Evolutionary conservation across 2,329 filamentous ascomycete species (phyloP).

Genomic region (Claviceps sp.): DNA sequence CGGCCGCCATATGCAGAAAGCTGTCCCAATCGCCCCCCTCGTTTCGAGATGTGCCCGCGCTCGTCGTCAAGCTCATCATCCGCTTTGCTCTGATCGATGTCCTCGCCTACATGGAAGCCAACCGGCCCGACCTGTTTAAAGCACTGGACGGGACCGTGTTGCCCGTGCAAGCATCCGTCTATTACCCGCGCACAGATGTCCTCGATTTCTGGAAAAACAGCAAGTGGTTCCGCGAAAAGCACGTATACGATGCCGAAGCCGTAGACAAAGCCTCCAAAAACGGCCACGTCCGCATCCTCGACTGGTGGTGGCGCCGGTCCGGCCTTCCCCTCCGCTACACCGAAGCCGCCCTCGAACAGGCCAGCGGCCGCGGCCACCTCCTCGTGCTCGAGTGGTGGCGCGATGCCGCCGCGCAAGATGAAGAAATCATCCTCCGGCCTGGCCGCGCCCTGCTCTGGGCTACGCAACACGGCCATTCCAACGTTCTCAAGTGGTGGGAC

Average conservation of each 20-base stretch:
- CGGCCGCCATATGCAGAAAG: constrained; percentile 58
- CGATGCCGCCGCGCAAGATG: constrained; percentile 47
- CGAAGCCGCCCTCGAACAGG: constrained; percentile 75
- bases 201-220: constrained; percentile 86
- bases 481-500: constrained; percentile 80
- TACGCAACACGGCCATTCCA: constrained; percentile 66
- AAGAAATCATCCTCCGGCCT: constrained; percentile 53
- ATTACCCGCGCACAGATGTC: constrained; percentile 73
- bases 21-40: constrained; percentile 58
- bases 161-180: constrained; percentile 75
- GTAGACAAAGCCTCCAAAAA: constrained; percentile 78
- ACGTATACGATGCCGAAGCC: constrained; percentile 66
- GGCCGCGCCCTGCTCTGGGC: constrained; percentile 76
- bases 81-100: constrained; percentile 77
- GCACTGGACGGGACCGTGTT: constrained; percentile 74
- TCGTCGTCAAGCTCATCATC: constrained; percentile 80
- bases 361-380: constrained; percentile 73
- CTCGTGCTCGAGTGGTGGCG: constrained; percentile 90
- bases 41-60: constrained; percentile 58
- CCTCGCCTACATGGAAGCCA: constrained; percentile 51
- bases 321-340: constrained; percentile 74
- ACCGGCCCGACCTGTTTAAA: constrained; percentile 63
- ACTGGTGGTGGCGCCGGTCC: constrained; percentile 79
- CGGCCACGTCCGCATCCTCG: constrained; percentile 71
- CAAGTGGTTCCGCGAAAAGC: constrained; percentile 68